Evolutionary conservation across 116 monocot species (phyloP).

Genomic region (Posidonia oceanica): DNA sequence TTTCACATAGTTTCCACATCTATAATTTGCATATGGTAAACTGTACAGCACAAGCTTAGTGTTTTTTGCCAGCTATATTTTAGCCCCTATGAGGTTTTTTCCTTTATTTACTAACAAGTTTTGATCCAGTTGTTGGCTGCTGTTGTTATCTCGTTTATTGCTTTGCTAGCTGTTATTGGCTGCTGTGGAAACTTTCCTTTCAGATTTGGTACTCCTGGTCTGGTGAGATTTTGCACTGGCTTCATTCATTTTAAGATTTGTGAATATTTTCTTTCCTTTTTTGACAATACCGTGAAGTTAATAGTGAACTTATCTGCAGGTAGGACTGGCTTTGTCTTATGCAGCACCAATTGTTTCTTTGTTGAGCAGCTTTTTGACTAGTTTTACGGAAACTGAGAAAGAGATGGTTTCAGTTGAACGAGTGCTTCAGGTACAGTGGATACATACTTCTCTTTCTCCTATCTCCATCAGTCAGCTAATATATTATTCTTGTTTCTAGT

Average conservation of each 20-base stretch:
- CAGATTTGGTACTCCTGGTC: conserved; percentile 78
- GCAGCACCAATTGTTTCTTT: conserved; percentile 75
- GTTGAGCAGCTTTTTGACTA: conserved; percentile 78
- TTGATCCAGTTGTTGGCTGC: conserved; percentile 75
- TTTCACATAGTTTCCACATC: neutral
- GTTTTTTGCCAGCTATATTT: too few species aligned
- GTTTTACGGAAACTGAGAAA: conserved; percentile 95
- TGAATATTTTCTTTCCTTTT: conserved; percentile 1
- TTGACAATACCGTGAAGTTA: neutral
- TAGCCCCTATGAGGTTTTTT: too few species aligned
- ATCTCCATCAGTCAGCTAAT: neutral
- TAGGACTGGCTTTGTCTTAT: conserved; percentile 91
- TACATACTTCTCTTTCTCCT: neutral
- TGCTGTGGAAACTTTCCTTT: conserved; percentile 32
- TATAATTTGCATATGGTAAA: neutral
- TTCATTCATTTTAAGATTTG: neutral
- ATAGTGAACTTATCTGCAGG: conserved; percentile 18
- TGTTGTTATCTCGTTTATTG: conserved; percentile 64
- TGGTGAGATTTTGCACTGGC: conserved; percentile 31
- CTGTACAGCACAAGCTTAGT: too few species aligned
- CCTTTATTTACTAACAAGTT: neutral
- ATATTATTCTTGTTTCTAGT: conserved; percentile 33
- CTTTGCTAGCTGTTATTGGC: conserved; percentile 69
- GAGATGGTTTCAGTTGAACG: conserved; percentile 99
- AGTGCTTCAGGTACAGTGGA: conserved; percentile 59